A percentile compares a stretch with the other conserved stretches of the same genome.
Evolutionary conservation across 768 basidiomycete species (phyloP).

Genomic region (Boletellus sp.): DNA sequence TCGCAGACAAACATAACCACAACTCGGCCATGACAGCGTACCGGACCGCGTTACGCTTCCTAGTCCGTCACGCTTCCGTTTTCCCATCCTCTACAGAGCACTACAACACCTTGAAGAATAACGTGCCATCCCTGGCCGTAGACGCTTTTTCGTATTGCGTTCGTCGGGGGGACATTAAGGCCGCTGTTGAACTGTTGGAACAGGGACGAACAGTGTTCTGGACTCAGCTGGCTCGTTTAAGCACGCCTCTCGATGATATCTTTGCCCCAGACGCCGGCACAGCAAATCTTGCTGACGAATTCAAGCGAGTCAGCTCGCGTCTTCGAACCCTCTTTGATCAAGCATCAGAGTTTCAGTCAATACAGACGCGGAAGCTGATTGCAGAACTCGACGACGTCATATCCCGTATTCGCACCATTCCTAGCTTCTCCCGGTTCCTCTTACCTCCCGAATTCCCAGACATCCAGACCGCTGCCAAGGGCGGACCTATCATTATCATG

Average conservation of each 20-base stretch:
- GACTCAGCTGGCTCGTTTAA: not conserved
- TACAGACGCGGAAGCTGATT: not conserved
- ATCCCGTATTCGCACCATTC: not conserved
- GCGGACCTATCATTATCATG: slow-evolving; percentile 6
- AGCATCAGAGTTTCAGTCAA: not conserved
- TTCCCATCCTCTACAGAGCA: not conserved
- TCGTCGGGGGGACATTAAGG: not conserved
- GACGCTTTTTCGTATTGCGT: not conserved
- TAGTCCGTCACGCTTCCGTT: not conserved
- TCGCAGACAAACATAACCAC: not conserved
- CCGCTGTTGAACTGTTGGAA: not conserved
- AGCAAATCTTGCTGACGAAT: not conserved
- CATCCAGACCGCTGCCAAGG: slow-evolving; percentile 3
- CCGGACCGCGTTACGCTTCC: not conserved
- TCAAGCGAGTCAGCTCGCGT: not conserved
- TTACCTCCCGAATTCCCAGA: slow-evolving; percentile 6
- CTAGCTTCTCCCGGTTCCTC: slow-evolving; percentile 12
- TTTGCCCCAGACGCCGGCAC: not conserved
- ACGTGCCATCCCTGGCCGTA: not conserved
- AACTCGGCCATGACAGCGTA: not conserved
- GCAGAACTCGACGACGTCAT: not conserved
- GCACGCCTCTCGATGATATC: not conserved
- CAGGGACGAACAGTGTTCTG: not conserved
- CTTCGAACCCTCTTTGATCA: slow-evolving; percentile 2
- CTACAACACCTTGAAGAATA: not conserved